phyloP scores from a whole-genome alignment of 305 asterid genomes.

The Fraxinus angustifolia region DNA sequence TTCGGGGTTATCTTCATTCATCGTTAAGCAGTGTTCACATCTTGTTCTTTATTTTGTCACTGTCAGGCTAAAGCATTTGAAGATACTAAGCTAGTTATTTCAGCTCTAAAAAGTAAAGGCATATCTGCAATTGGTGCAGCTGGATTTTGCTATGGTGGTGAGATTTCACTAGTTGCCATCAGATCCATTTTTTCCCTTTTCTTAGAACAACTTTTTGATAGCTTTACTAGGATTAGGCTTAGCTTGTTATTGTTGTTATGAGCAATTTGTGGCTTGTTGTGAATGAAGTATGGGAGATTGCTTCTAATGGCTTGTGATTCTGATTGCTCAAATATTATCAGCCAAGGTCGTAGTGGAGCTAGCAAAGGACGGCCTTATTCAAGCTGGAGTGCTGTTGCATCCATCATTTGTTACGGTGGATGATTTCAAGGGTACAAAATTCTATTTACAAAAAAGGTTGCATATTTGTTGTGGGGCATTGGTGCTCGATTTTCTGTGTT shows the following conservation, averaged over 20 bases:
- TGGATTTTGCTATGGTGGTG: slow-evolving; percentile 75
- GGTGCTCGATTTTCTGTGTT: neutral
- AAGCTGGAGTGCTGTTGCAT: slow-evolving; percentile 55
- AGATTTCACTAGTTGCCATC: neutral
- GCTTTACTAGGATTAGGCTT: neutral
- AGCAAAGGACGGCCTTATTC: slow-evolving; percentile 37
- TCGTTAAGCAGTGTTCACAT: neutral
- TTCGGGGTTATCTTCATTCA: neutral
- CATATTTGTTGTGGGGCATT: neutral
- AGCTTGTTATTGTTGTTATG: neutral
- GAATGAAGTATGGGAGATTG: neutral
- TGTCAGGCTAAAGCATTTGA: slow-evolving; percentile 51
- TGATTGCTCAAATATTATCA: slow-evolving; percentile 21
- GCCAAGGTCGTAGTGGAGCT: slow-evolving; percentile 55
- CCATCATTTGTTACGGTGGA: slow-evolving; percentile 44
- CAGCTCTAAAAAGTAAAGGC: slow-evolving; percentile 49
- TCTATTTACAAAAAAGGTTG: neutral
- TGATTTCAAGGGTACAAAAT: slow-evolving; percentile 45
- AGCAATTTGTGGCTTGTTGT: neutral
- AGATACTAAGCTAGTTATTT: slow-evolving; percentile 44
- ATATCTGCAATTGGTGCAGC: slow-evolving; percentile 53
- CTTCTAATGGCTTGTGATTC: neutral
- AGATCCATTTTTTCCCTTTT: neutral
- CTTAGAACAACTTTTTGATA: neutral
- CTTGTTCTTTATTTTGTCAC: neutral